phyloP scores from a whole-genome alignment of 2,329 filamentous ascomycete genomes.

The Dactylellina haptotyla region DNA sequence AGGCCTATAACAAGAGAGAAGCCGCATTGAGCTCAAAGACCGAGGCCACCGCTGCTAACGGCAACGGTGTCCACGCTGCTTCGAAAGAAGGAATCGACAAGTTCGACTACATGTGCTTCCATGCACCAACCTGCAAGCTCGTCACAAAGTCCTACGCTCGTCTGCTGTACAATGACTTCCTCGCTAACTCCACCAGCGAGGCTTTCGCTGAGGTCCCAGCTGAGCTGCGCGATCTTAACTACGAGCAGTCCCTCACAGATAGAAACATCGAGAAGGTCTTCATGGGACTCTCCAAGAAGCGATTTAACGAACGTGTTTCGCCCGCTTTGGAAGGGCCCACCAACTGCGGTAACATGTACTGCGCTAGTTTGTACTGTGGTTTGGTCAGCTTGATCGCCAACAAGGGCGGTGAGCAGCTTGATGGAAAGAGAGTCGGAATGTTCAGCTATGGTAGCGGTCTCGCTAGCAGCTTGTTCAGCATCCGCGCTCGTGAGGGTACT shows the following conservation, averaged over 20 bases:
- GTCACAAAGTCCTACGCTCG: conserved; percentile 86
- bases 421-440: conserved; percentile 77
- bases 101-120: conserved; percentile 85
- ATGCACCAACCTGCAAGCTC: conserved; percentile 86
- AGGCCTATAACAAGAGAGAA: conserved; percentile 80
- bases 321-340: conserved; percentile 80
- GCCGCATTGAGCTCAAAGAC: conserved; percentile 66
- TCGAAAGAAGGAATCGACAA: conserved; percentile 76
- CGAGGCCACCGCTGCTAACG: conserved; percentile 63
- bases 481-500: conserved; percentile 77
- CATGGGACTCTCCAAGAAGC: conserved; percentile 84
- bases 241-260: conserved; percentile 80
- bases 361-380: conserved; percentile 70
- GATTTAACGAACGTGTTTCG: conserved; percentile 79
- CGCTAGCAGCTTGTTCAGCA: conserved; percentile 76
- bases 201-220: conserved; percentile 78
- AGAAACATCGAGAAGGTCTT: conserved; percentile 88
- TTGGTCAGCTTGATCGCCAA: conserved; percentile 71
- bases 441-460: conserved; percentile 85
- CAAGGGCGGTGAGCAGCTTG: conserved; percentile 71
- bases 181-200: conserved; percentile 73
- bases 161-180: conserved; percentile 86
- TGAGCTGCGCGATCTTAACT: conserved; percentile 80
- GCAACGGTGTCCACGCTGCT: conserved; percentile 61
- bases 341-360: conserved; percentile 75